These are phyloP conservation scores for Saccharum spontaneum DNA, from an alignment of 176 grass and related monocot genomes.

Conservation along the genomic window DNA sequence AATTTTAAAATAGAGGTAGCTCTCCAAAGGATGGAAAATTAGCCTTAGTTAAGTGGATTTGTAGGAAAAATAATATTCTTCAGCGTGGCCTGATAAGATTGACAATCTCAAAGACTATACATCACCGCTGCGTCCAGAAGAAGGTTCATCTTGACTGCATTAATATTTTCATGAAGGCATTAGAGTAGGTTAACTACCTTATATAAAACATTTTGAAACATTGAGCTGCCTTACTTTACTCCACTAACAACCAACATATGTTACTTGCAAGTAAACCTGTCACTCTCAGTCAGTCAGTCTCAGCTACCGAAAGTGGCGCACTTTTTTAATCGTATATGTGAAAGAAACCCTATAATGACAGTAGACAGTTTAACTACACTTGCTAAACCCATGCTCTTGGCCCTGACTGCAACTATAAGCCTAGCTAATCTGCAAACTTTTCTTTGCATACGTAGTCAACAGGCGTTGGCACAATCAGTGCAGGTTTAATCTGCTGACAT, in stretches of 20 bases:
- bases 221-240: neutral
- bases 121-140: neutral
- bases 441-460: neutral
- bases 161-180: neutral
- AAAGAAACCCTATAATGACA: neutral
- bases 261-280: neutral
- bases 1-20: too few relatives aligned
- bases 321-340: neutral
- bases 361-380: neutral
- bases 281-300: neutral
- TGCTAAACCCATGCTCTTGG: neutral
- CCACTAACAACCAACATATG: neutral
- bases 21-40: too few relatives aligned
- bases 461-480: neutral
- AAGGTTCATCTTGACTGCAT: constrained; percentile 16
- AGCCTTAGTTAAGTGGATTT: too few relatives aligned
- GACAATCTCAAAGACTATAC: neutral
- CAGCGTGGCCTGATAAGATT: neutral
- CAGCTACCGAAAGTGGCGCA: neutral
- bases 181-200: neutral
- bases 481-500: neutral
- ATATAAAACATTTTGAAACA: neutral
- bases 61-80: too few relatives aligned
- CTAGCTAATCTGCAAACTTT: neutral
- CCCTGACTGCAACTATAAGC: neutral